phyloP scores from a whole-genome alignment of 1,284 basidiomycete genomes.

The Rhodotorula mucilaginosa region DNA sequence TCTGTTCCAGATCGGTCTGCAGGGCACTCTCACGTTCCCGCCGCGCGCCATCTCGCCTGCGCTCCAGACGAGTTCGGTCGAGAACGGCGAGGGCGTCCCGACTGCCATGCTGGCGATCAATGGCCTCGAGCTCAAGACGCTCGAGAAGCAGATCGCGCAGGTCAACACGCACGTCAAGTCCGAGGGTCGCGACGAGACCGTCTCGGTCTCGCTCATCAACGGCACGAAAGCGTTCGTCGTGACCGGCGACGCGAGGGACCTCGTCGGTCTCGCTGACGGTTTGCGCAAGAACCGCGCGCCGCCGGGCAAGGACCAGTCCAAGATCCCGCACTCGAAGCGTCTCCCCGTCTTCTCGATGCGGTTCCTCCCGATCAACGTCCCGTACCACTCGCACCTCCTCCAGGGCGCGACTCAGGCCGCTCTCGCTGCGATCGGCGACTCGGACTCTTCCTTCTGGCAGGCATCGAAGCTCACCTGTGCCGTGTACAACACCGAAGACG shows the following conservation, averaged over 20 bases:
- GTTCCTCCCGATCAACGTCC: constrained; percentile 90
- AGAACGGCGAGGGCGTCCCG: constrained; percentile 88
- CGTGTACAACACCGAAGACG: constrained; percentile 89
- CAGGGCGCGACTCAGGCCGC: constrained; percentile 68
- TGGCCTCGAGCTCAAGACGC: constrained; percentile 72
- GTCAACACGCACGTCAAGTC: constrained; percentile 81
- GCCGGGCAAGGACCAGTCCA: constrained; percentile 85
- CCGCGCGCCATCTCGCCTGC: constrained; percentile 82
- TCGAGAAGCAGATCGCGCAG: constrained; percentile 78
- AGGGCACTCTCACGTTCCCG: constrained; percentile 71
- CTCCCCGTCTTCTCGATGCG: constrained; percentile 90
- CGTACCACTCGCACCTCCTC: constrained; percentile 90
- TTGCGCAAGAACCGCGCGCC: constrained; percentile 86
- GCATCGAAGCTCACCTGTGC: constrained; percentile 71
- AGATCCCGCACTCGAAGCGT: constrained; percentile 87
- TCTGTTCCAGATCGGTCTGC: constrained; percentile 89
- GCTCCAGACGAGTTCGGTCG: constrained; percentile 80
- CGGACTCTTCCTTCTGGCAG: constrained; percentile 71
- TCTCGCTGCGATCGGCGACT: constrained; percentile 53
- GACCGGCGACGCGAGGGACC: constrained; percentile 85
- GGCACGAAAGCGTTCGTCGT: constrained; percentile 87
- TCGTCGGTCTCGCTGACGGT: constrained; percentile 88
- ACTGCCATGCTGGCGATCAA: constrained; percentile 90
- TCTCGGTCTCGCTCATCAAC: constrained; percentile 86
- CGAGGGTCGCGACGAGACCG: constrained; percentile 39